Base-by-base conservation (phyloP, 345 rosid species). In the Salix viminalis region DNA sequence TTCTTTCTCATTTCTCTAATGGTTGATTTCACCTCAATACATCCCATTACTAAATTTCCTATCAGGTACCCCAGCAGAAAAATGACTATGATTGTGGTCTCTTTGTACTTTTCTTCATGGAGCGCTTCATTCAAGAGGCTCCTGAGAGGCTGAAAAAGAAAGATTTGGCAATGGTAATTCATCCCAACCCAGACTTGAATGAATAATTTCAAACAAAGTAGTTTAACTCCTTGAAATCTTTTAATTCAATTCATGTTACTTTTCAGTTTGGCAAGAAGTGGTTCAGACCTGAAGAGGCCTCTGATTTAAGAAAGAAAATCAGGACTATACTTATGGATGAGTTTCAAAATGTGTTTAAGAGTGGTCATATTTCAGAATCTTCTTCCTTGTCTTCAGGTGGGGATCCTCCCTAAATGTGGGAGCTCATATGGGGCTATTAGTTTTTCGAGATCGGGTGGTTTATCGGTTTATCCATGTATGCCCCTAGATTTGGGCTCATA, bases 61-160 rank as follows among this genome's bases (percentile, higher is more conserved):
- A 36, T 67, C 90, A 96, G 98, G 99, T 96, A 75, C 99, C 99
- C 28, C 98, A 96, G 73, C 99, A 96, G 67, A 88, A 84, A 72
- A 96, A 96, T 79, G 99, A 96, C 48, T 93, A 84, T 48, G 99
- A 96, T 68, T 96, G 99, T 75, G 99, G 99, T 48, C 88, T 89
- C 39, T 96, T 96, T 69, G 98, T 96, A 39, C 95, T 96, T 72
- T 91, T 80, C 85, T 93, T 96, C 79, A 90, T 96, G 83, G 84
- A 93, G 78, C 90, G 97, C 13, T 93, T 96, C 85, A 86, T 90
- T 2, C 91, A 91, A 80, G 94, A 87, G 73, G 94, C 97, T 11
- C 95, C 97, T 41, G 90, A 87, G 74, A 90, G 99, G 84, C 82
- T 93, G 80, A 91, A 89, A 84, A 87, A 85, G 87, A 87, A 85